Conservation (phyloP, 1,284 basidiomycete species). For the Vanrija pseudolonga region DNA sequence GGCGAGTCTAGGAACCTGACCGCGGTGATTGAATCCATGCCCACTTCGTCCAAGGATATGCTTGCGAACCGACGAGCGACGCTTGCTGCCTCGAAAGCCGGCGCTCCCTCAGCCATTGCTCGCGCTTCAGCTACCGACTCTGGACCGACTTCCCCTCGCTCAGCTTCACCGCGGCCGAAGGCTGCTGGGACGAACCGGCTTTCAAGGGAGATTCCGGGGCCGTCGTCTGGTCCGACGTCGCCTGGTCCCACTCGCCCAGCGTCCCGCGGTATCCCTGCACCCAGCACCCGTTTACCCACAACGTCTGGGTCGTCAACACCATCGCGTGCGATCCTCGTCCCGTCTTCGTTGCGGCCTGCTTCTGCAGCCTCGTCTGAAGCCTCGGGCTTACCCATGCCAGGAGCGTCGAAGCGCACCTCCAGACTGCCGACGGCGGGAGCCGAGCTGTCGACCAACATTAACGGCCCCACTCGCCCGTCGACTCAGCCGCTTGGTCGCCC, state of each 20-base stretch:
- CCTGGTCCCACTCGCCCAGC: background rate
- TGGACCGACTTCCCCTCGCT: background rate
- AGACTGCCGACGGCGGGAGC: background rate
- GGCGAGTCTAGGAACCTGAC: conserved; percentile 37
- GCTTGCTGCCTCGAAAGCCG: conserved; percentile 32
- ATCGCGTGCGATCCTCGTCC: too few relatives aligned
- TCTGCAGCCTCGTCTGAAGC: background rate
- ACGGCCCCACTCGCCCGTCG: conserved; percentile 5
- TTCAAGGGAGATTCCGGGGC: conserved; percentile 2
- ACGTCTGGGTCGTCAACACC: too few relatives aligned
- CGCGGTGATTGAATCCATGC: conserved; percentile 37
- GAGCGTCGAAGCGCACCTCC: background rate
- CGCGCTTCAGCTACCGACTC: background rate
- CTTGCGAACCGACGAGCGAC: conserved; percentile 43
- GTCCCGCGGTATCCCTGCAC: conserved; percentile 7
- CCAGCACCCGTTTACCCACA: background rate
- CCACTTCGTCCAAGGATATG: conserved; percentile 42
- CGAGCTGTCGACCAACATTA: too few relatives aligned
- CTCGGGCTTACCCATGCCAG: background rate
- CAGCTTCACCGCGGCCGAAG: conserved; percentile 2
- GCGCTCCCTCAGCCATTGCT: conserved; percentile 2
- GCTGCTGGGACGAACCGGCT: background rate
- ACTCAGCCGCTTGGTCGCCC: conserved; percentile 24
- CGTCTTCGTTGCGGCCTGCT: background rate
- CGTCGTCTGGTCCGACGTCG: background rate